Conservation (phyloP, 768 basidiomycete species). For the Tephrocybe sp. region DNA sequence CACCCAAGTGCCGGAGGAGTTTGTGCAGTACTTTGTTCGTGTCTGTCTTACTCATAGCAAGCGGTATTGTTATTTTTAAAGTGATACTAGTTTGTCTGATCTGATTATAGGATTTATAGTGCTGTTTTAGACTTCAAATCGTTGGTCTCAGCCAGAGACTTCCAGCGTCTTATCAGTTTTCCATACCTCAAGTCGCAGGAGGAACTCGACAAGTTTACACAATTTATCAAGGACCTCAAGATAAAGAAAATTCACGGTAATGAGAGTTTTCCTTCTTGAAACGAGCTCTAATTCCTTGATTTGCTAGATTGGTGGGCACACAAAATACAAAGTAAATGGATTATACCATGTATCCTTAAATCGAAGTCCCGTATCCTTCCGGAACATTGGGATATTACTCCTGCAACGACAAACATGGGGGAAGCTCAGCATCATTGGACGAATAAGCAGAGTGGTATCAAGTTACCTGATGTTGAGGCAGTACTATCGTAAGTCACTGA, state of each 20-base stretch:
- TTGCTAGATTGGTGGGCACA: slow-evolving; percentile 24
- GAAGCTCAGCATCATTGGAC: slow-evolving; percentile 23
- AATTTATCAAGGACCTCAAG: not conserved
- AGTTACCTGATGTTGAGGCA: slow-evolving; percentile 18
- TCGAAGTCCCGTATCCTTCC: slow-evolving; percentile 16
- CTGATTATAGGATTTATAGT: not conserved
- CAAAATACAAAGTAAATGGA: slow-evolving; percentile 22
- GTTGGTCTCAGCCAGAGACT: slow-evolving; percentile 5
- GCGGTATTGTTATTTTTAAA: slow-evolving; percentile 5
- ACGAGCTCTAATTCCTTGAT: not conserved
- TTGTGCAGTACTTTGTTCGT: slow-evolving; percentile 12
- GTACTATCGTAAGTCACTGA: slow-evolving; percentile 3
- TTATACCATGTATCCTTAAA: slow-evolving; percentile 21
- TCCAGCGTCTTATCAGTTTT: slow-evolving; percentile 14
- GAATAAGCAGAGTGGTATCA: slow-evolving; percentile 17
- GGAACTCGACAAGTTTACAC: slow-evolving; percentile 9
- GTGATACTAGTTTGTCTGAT: not conserved
- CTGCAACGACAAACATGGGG: slow-evolving; percentile 20
- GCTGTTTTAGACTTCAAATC: slow-evolving; percentile 10
- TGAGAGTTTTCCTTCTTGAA: not conserved
- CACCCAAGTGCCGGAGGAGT: slow-evolving; percentile 9
- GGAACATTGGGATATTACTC: slow-evolving; percentile 19
- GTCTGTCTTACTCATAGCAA: slow-evolving; percentile 13
- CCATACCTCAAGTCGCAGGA: slow-evolving; percentile 13
- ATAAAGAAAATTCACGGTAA: slow-evolving; percentile 15